Evolutionary conservation across 345 rosid genomes (phyloP), one percentile per base, ranked within the genome.

Genomic region (Heritiera littoralis): DNA sequence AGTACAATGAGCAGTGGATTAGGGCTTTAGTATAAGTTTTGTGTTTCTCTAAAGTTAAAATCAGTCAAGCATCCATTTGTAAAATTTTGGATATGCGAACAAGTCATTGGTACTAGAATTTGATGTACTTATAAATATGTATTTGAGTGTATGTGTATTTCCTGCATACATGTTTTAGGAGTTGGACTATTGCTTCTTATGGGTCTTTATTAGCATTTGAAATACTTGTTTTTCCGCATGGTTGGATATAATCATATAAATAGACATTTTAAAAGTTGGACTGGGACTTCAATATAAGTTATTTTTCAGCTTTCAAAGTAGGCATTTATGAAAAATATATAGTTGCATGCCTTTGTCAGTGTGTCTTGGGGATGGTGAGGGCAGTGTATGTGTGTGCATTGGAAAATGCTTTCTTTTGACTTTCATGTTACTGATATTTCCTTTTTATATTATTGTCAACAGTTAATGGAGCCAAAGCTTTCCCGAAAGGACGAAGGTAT

Each of bases 401-500:
- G 56, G 28, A 5, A 20, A 17, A 17, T 76, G 14, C 9, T 80
- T 64, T 68, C 14, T 58, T 30, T 78, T 38, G 65, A 68, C 55
- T 72, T 77, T 83, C 60, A 35, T 75, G 68, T 68, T 43, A 65
- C 83, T 86, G 80, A 82, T 80, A 28, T 80, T 23, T 52, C 51
- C 23, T n/a, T 77, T 61, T 80, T 77, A 32, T 58, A 83, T 79
- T 78, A 56, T 81, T 45, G 60, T 75, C 75, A 59, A 82, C 94
- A 94, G 98, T 80, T 91, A 81, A 87, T 89, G 45, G 99, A 95
- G 88, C 92, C 86, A 77, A 95, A 90, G 83, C 78, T 95, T 80
- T 83, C 94, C 38, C 87, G 74, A 71, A 90, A 87, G 89, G 98
- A 93, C 82, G 96, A 91, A 89, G 98, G 98, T 94, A 91, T 79